These are phyloP conservation scores for Ilyonectria mors-panacis DNA, from an alignment of 2,329 filamentous ascomycete genomes.

Conservation along the genomic window DNA sequence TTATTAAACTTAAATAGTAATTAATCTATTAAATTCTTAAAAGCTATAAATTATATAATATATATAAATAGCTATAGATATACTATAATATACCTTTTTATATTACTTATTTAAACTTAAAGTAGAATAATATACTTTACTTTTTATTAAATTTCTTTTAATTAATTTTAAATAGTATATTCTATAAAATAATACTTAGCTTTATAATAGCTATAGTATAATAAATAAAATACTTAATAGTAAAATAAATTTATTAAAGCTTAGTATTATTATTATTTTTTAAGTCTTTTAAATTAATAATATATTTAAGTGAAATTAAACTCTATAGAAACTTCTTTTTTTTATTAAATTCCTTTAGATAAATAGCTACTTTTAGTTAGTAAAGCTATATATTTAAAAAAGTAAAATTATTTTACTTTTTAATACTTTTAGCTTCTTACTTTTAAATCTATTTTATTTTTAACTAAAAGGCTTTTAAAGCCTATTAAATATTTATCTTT, in stretches of 20 bases:
- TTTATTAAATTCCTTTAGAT: neutral
- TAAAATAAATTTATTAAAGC: neutral
- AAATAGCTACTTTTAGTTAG: neutral
- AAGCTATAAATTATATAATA: neutral
- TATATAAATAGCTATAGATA: conserved; percentile 1
- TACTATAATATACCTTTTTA: conserved; percentile 3
- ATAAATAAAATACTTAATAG: neutral
- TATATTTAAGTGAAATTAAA: neutral
- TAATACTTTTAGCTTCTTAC: neutral
- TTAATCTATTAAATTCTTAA: neutral
- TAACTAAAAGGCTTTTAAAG: neutral
- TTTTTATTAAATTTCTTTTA: conserved; percentile 10
- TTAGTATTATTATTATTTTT: neutral
- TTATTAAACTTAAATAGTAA: neutral
- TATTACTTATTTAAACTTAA: neutral
- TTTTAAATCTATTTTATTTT: neutral
- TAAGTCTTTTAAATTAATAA: neutral
- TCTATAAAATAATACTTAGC: neutral
- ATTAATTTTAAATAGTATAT: neutral
- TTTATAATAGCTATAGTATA: neutral
- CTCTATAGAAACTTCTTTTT: conserved; percentile 1
- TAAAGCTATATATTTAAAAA: neutral
- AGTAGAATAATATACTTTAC: neutral
- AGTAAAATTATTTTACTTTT: neutral
- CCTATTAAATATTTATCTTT: neutral